A percentile compares a stretch with the other conserved stretches of the same genome.
These are phyloP conservation scores for Cicer pinnatifidum DNA, from an alignment of 306 rosid genomes.

Conservation along the genomic window DNA sequence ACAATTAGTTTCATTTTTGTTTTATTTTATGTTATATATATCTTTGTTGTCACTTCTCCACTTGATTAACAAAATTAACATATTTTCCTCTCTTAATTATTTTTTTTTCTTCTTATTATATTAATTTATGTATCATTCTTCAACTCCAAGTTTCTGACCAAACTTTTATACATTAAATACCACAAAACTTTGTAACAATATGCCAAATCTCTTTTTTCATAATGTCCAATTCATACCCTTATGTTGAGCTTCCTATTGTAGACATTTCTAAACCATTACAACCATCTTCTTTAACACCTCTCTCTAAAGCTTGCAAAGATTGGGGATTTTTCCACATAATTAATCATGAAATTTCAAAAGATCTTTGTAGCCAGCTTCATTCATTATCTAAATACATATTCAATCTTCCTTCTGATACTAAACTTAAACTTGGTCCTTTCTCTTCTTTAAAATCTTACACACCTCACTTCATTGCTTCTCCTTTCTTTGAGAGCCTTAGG, in stretches of 20 bases:
- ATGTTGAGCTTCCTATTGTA: conserved; percentile 71
- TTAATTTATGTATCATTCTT: conserved; percentile 36
- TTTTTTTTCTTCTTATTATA: conserved; percentile 19
- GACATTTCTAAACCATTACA: conserved; percentile 80
- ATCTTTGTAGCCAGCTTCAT: conserved; percentile 62
- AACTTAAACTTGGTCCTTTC: conserved; percentile 88
- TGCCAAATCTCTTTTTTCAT: conserved; percentile 54
- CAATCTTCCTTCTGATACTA: conserved; percentile 75
- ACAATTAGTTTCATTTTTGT: conserved; percentile 30
- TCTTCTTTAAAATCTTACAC: conserved; percentile 78
- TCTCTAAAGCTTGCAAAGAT: conserved; percentile 75
- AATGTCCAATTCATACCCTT: conserved; percentile 60
- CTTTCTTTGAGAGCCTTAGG: conserved; percentile 91
- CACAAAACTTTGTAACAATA: conserved; percentile 56
- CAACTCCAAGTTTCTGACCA: conserved; percentile 49
- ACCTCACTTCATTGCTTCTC: conserved; percentile 96
- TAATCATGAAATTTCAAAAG: conserved; percentile 91
- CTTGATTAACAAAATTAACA: conserved; percentile 30
- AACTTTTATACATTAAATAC: conserved; percentile 52
- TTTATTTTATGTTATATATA: conserved; percentile 32
- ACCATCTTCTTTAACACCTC: conserved; percentile 61
- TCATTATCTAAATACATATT: conserved; percentile 62
- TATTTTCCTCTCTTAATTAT: conserved; percentile 40
- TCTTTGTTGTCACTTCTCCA: conserved; percentile 52
- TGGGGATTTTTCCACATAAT: conserved; percentile 93